Conservation (phyloP, 2,329 filamentous ascomycete genomes). For the Penicillium italicum region DNA sequence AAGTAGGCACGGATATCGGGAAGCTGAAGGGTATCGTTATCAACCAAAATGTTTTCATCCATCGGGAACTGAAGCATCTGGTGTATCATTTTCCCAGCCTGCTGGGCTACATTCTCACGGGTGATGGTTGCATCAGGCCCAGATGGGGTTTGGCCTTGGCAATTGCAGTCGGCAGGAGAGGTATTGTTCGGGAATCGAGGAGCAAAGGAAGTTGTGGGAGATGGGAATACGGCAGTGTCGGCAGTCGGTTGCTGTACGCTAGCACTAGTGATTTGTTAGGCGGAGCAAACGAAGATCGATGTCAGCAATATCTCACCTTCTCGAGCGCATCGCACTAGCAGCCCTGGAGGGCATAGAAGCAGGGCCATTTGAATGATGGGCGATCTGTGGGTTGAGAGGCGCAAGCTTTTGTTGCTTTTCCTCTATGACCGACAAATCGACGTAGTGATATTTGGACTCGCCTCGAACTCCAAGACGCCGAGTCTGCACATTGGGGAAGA, state of each 20-base stretch:
- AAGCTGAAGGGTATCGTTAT: conserved; percentile 70
- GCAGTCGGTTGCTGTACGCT: conserved; percentile 34
- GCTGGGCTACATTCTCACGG: conserved; percentile 36
- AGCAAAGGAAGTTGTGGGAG: conserved; percentile 38
- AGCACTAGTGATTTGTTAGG: conserved; percentile 23
- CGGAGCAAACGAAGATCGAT: background rate
- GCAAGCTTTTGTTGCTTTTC: conserved; percentile 40
- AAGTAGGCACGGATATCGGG: conserved; percentile 82
- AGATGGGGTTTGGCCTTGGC: conserved; percentile 28
- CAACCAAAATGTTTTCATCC: conserved; percentile 42
- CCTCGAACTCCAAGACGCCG: conserved; percentile 86
- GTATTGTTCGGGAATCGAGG: conserved; percentile 29
- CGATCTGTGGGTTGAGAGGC: conserved; percentile 25
- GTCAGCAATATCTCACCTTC: conserved; percentile 25
- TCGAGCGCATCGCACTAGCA: conserved; percentile 28
- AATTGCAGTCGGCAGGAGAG: conserved; percentile 26
- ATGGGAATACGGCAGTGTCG: conserved; percentile 41
- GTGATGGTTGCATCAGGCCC: conserved; percentile 33
- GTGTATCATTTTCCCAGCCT: conserved; percentile 39
- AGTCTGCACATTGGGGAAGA: conserved; percentile 93
- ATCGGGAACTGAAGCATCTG: conserved; percentile 40
- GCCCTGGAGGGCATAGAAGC: conserved; percentile 22
- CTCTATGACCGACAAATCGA: conserved; percentile 48
- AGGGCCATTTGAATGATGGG: conserved; percentile 20
- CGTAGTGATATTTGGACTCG: conserved; percentile 97